Percentiles rank a stretch among this genome's conserved stretches.
These are phyloP conservation scores for Nitzschia sp. DNA, from an alignment of 108 stramenopile species.

Conservation along the genomic window DNA sequence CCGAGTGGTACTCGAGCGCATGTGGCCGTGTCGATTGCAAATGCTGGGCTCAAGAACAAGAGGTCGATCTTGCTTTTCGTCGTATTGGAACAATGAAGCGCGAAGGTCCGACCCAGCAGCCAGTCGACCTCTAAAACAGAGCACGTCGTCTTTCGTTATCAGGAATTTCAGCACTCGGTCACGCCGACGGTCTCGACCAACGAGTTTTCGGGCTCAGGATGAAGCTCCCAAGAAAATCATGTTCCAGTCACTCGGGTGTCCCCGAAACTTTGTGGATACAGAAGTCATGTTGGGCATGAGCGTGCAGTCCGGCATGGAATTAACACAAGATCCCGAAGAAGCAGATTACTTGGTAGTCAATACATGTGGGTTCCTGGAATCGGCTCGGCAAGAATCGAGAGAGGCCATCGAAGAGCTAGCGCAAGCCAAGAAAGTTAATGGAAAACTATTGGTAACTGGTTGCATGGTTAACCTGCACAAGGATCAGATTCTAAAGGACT, in stretches of 20 bases:
- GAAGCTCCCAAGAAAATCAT: conserved; percentile 33
- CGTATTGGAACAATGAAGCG: too few species aligned
- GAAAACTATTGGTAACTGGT: conserved; percentile 48
- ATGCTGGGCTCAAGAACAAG: too few species aligned
- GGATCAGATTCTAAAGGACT: conserved; percentile 37
- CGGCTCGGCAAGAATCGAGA: conserved; percentile 44
- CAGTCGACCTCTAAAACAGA: too few species aligned
- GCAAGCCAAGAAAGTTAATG: conserved; percentile 4
- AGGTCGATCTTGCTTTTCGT: too few species aligned
- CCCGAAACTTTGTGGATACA: conserved; percentile 56
- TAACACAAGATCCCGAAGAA: conserved; percentile 17
- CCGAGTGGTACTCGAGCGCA: too few species aligned
- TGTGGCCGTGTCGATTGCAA: too few species aligned
- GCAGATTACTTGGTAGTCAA: conserved; percentile 50
- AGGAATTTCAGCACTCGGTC: background rate
- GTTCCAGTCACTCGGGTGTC: conserved; percentile 53
- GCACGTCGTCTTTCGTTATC: too few species aligned
- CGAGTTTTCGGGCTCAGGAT: background rate
- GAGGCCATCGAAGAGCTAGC: conserved; percentile 32
- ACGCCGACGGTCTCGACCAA: background rate
- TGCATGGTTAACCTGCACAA: conserved; percentile 56
- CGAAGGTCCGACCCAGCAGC: too few species aligned
- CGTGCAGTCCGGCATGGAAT: conserved; percentile 28
- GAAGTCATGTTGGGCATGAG: conserved; percentile 49
- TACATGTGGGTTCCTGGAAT: conserved; percentile 52